A percentile compares a stretch with the other conserved stretches of the same genome.
Conservation (phyloP, 495 filamentous ascomycete species). For the Chaetomium fimeti region DNA sequence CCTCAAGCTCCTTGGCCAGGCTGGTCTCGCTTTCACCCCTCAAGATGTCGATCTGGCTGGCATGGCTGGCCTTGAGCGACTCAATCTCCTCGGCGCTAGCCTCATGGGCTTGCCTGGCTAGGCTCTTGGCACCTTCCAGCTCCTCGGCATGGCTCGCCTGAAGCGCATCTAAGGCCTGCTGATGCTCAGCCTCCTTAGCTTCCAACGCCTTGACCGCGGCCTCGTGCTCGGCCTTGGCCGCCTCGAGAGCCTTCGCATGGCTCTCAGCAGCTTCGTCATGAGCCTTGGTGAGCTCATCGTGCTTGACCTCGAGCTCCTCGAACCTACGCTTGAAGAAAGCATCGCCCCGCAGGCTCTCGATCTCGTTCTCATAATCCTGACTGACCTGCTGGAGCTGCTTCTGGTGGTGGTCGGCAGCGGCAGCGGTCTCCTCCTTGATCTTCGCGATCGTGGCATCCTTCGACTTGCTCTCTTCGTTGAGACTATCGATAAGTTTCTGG, state of each 20-base stretch:
- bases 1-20: slow-evolving; percentile 43
- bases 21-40: slow-evolving; percentile 42
- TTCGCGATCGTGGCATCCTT: slow-evolving; percentile 34
- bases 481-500: slow-evolving; percentile 37
- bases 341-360: slow-evolving; percentile 56
- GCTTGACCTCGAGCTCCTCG: slow-evolving; percentile 49
- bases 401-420: slow-evolving; percentile 48
- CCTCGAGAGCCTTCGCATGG: slow-evolving; percentile 43
- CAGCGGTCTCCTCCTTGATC: slow-evolving; percentile 48
- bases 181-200: slow-evolving; percentile 44
- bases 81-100: slow-evolving; percentile 42
- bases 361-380: slow-evolving; percentile 55
- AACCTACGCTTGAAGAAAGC: slow-evolving; percentile 56
- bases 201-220: slow-evolving; percentile 40
- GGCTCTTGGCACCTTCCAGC: slow-evolving; percentile 45
- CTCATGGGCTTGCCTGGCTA: slow-evolving; percentile 38
- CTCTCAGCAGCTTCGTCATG: slow-evolving; percentile 40
- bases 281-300: slow-evolving; percentile 44
- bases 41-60: slow-evolving; percentile 45
- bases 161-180: slow-evolving; percentile 45
- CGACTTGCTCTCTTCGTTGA: slow-evolving; percentile 48
- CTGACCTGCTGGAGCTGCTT: slow-evolving; percentile 51
- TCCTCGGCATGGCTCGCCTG: slow-evolving; percentile 49
- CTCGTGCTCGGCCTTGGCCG: slow-evolving; percentile 38
- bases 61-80: slow-evolving; percentile 48